Base-by-base conservation (phyloP, 768 basidiomycete species). In the Boletus sp. region DNA sequence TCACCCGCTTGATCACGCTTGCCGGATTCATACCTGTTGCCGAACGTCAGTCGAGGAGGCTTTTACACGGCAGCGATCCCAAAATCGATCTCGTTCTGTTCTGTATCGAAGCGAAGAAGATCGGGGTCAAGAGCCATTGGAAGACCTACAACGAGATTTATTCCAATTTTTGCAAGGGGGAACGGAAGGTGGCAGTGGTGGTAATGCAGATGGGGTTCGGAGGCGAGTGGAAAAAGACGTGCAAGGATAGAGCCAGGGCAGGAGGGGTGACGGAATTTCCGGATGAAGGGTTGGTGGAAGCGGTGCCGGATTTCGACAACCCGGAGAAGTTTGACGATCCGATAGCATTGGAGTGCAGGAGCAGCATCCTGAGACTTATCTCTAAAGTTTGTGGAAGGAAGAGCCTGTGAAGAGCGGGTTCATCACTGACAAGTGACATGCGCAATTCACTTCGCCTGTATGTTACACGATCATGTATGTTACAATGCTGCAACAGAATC, bases 81-180 rank as follows among this genome's bases (percentile, higher is more conserved):
- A 47, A 29, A 3, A 23, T 66, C 43, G 13, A 54, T 38, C 55
- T 66, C 45, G 61, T 68, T 40, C 39, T 66, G 34, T 35, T 68
- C 9, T 66, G 65, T 23, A 37, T 66, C 29, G 61, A 62, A 5
- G 53, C 53, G 27, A 59, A 38, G 50, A 66, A 66, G 40, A 66
- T 58, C 37, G 51, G 29, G 14, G 46, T 41, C 23, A n/a, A 13
- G 4, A 47, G 39, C 9, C 56, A 58, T 32, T 66, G 65, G 65
- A 64, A 54, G 50, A 57, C 54, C 25, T 66, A 63, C 27, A 42
- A 57, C 52, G 54, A 57, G 54, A 53, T 66, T 40, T 52, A 47
- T 29, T 47, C 34, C 1, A 43, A 63, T 32, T 66, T 68, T 30
- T 56, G 58, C 44, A 9, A 51, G 11, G 39, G 7, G 47, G 51